Evolutionary conservation across 768 basidiomycete species (phyloP), one percentile per base, ranked within the genome.

Genomic region (Hemileccinum impolitum): DNA sequence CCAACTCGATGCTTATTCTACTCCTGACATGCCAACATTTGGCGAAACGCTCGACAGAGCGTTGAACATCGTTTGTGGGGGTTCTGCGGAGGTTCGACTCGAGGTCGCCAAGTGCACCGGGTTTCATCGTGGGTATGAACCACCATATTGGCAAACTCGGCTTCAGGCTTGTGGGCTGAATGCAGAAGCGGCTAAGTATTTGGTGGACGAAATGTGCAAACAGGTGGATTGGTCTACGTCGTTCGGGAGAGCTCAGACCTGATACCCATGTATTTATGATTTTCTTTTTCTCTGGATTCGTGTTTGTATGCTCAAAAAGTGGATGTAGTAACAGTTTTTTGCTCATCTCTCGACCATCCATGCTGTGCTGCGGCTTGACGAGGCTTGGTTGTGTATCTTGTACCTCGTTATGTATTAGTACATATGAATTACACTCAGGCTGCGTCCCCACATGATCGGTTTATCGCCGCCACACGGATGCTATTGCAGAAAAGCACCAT

Each of bases 131-230:
- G 66, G 63, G 3, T 67, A 63, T 23, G 66, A 69, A 12, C 58
- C 57, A 17, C 46, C 56, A 2, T 63, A 65, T 45, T 67, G 66
- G 66, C 51, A 61, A 26, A 43, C 44, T 6, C 55, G 56, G 11
- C 59, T 67, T 23, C 54, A 51, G 45, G 56, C 56, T 13, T 63
- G 55, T 25, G 56, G 57, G 18, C 26, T 67, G 42, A 53, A 51
- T 19, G 23, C 40, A 3, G 55, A 55, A 11, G 53, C 54, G 3
- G 52, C 52, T 6, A 51, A 39, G 15, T 48, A 49, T 19, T 40
- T 67, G 43, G 48, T 69, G 23, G 52, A 57, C 18, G 65, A 59
- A 46, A 69, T 67, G 65, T 60, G 50, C 32, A 51, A 47, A 14
- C 53, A 67, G 13, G 54, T 58, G 3, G 56, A 69, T 8, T 61